Evolutionary conservation across 805 yeast species (phyloP), one percentile per base, ranked within the genome.

Genomic region (Schwanniomyces pseudopolymorphus): DNA sequence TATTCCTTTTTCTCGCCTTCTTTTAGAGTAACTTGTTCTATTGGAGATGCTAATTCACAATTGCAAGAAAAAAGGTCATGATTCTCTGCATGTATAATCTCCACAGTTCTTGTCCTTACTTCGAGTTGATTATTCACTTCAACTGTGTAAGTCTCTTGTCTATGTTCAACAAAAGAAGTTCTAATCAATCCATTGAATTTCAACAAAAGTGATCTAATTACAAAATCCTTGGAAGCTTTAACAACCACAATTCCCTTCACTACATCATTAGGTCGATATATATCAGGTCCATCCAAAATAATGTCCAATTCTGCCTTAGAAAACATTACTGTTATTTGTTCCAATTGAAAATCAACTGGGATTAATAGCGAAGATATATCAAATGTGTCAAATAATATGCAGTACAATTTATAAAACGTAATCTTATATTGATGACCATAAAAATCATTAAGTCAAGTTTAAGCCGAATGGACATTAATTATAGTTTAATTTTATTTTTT

Each of bases 251-350:
- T 6, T 4, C 44, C 44, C n/a, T 14, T 35, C 10, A 42, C 40
- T 11, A 10, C 8, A 17, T 42, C 44, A 25, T 42, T 33, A 5
- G 44, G 39, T 16, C 28, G 14, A 35, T 33, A 42, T 24, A 42
- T 35, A 4, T 14, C 33, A 11, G 31, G 31, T 7, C 33, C 39
- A 16, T 42, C 44, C 11, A 42, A 26, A 7, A 33, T 2, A 13
- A 42, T 42, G 13, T 42, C n/a, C 7, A 42, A 3, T 2, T 42
- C 33, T 13, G 39, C 44, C 14, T 42, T 42, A 17, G 44, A 24
- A 16, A 42, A 42, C 44, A 42, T 42, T 16, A n/a, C n/a, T 14
- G 7, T 31, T 27, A 26, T 7, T 13, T 26, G n/a, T n/a, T n/a
- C n/a, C n/a, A n/a, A n/a, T n/a, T n/a, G n/a, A 6, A 13, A 27